phyloP scores from a whole-genome alignment of 2,329 filamentous ascomycete genomes.

The Venturia asperata region DNA sequence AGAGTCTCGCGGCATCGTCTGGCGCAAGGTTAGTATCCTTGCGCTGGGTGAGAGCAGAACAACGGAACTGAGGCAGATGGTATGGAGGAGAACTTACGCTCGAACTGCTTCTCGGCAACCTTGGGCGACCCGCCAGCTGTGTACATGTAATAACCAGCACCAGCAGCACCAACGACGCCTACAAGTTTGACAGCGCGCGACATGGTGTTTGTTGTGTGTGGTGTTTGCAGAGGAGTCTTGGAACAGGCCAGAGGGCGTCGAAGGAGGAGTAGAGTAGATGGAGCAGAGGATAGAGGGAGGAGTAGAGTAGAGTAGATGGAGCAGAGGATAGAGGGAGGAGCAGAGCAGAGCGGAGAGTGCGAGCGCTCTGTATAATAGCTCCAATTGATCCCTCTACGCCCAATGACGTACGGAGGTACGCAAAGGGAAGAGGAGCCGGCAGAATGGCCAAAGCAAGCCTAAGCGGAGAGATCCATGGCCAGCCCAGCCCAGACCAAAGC shows the following conservation, averaged over 20 bases:
- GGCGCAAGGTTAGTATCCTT: slow-evolving; percentile 17
- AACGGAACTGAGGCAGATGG: too few relatives aligned
- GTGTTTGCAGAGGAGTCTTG: neutral
- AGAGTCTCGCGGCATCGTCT: slow-evolving; percentile 72
- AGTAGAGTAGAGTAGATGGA: too few relatives aligned
- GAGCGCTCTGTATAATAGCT: too few relatives aligned
- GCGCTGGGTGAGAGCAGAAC: too few relatives aligned
- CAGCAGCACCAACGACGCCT: slow-evolving; percentile 58
- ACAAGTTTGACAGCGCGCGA: slow-evolving; percentile 39
- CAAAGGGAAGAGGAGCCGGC: too few relatives aligned
- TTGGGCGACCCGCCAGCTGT: slow-evolving; percentile 72
- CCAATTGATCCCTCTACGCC: neutral
- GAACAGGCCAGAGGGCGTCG: too few relatives aligned
- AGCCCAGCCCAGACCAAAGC: neutral
- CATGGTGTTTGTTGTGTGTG: slow-evolving; percentile 12
- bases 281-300: too few relatives aligned
- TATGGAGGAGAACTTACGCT: slow-evolving; percentile 53
- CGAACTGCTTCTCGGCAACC: slow-evolving; percentile 76
- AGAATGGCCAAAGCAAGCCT: too few relatives aligned
- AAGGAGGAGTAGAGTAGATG: too few relatives aligned
- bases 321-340: too few relatives aligned
- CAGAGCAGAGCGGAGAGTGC: too few relatives aligned
- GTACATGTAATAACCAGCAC: slow-evolving; percentile 87
- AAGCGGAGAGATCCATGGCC: neutral
- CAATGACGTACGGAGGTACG: neutral